A percentile compares a stretch with the other conserved stretches of the same genome.
These are phyloP conservation scores for Dittrichia graveolens DNA, from an alignment of 129 eudicot genomes.

Conservation along the genomic window DNA sequence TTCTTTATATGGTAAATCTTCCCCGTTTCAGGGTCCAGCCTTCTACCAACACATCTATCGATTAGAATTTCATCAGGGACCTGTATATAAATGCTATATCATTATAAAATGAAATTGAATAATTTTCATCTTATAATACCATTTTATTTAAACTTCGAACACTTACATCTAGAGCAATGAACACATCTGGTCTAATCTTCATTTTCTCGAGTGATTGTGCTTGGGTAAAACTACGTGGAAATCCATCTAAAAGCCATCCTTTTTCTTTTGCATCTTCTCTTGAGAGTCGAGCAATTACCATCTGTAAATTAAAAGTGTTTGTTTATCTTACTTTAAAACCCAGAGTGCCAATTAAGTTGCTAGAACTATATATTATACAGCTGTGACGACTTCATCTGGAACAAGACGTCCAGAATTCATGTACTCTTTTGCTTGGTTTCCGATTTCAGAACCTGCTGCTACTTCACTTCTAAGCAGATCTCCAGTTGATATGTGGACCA, in stretches of 20 bases:
- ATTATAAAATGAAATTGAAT: background rate
- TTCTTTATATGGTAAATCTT: constrained; percentile 80
- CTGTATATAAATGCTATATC: constrained; percentile 41
- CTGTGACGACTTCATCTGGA: constrained; percentile 94
- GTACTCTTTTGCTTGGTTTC: constrained; percentile 91
- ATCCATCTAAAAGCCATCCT: constrained; percentile 98
- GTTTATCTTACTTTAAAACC: background rate
- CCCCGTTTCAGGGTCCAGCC: constrained; percentile 92
- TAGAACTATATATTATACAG: constrained; percentile 47
- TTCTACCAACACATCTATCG: constrained; percentile 98
- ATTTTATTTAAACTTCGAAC: background rate
- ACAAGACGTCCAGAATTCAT: constrained; percentile 91
- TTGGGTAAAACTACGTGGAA: constrained; percentile 83
- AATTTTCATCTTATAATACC: background rate
- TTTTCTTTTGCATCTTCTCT: constrained; percentile 75
- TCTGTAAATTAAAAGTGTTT: constrained; percentile 45
- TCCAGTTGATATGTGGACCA: constrained; percentile 98
- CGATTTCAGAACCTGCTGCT: constrained; percentile 91
- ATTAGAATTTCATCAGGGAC: constrained; percentile 95
- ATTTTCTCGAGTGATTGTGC: constrained; percentile 82
- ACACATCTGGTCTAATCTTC: constrained; percentile 87
- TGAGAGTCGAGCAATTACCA: constrained; percentile 84
- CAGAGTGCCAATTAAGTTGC: background rate
- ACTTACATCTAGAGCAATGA: constrained; percentile 76
- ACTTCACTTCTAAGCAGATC: constrained; percentile 96